Conservation (phyloP, 495 filamentous ascomycete genomes). For the Penicillium pulvis region DNA sequence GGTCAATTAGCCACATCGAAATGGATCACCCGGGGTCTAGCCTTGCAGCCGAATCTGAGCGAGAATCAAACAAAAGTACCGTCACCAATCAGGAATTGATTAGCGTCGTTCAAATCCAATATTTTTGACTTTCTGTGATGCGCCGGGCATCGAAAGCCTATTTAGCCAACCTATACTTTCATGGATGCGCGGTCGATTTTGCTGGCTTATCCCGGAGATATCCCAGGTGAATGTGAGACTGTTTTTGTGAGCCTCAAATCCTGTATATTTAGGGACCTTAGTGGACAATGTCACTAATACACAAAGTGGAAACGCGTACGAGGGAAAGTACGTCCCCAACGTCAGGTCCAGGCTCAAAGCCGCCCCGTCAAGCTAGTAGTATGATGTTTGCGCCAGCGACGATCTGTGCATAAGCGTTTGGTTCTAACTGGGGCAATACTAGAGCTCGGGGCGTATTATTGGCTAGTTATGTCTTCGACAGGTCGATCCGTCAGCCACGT, state of each 20-base stretch:
- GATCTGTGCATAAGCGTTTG: constrained; percentile 8
- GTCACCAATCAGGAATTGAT: background rate
- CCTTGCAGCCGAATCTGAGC: background rate
- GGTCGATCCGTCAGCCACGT: constrained; percentile 7
- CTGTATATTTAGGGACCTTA: too few species aligned
- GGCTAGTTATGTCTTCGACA: background rate
- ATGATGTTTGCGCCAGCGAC: background rate
- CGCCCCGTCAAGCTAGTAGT: background rate
- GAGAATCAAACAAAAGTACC: background rate
- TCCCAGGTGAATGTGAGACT: background rate
- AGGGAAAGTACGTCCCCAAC: too few species aligned
- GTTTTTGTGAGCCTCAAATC: background rate
- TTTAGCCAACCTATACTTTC: background rate
- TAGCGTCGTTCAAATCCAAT: background rate
- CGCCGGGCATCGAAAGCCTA: background rate
- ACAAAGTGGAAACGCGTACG: background rate
- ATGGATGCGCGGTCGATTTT: background rate
- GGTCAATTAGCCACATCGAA: background rate
- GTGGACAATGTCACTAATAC: background rate
- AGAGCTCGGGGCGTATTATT: background rate
- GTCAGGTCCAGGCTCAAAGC: background rate
- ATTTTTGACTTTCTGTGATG: background rate
- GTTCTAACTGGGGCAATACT: background rate
- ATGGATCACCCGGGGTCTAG: background rate
- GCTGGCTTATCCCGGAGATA: background rate